Evolutionary conservation across 2,329 filamentous ascomycete species (phyloP), one percentile per base, ranked within the genome.

Genomic region (Endoconidiophora laricicola): DNA sequence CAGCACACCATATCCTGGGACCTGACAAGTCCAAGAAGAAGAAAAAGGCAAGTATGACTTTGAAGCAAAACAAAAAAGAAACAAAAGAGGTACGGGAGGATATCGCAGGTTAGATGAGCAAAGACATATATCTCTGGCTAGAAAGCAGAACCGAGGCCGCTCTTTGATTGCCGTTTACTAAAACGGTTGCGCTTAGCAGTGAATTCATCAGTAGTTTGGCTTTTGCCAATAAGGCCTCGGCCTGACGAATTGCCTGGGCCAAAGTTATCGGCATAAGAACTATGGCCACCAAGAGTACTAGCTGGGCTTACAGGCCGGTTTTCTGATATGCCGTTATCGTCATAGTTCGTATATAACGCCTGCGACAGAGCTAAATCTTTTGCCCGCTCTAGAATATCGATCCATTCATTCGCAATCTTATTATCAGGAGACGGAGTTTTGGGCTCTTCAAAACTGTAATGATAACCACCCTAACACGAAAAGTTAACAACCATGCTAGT

Each of bases 131-230:
- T 41, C 16, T 10, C 23, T 44, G 46, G 29, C 29, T 24, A 51
- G 24, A 52, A 55, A 42, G 52, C 49, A 45, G 88, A 83, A 24
- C 86, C 86, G 45, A 94, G 74, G n/a, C 90, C 88, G 63, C 86
- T 94, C 67, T 93, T 94, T 14, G 85, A 93, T 66, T 94, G 86
- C 57, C 90, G 74, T 66, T 91, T 91, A 67, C 87, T 94, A 65
- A 95, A 96, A 45, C 79, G 71, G 57, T 81, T 78, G 45, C 72
- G 69, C 61, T 76, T 79, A 10, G 68, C 60, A 16, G 65, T 59
- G 38, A 68, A 61, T 49, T 78, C 73, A 26, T 78, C 76, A 22
- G 71, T 73, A 41, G 66, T 69, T 58, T 79, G 77, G 54, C 69
- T 74, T 61, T 79, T 80, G 55, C 68, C 76, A 38, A 80, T 58